Evolutionary conservation across 1,284 basidiomycete species (phyloP).

Genomic region (Earliella scabrosa): DNA sequence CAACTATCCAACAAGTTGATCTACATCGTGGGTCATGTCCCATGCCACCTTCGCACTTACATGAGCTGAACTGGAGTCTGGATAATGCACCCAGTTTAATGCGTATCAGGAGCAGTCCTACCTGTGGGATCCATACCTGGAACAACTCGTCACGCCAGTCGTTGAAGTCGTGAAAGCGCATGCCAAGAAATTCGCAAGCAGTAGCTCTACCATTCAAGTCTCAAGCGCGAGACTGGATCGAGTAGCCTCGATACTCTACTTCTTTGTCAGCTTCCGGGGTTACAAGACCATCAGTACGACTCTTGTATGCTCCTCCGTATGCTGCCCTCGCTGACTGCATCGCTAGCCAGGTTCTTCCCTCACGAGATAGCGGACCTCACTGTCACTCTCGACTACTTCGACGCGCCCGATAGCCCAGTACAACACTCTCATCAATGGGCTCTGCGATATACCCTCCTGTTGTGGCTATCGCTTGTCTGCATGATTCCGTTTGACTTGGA

Average conservation of each 20-base stretch:
- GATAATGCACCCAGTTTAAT: conserved; percentile 61
- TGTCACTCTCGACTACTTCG: conserved; percentile 73
- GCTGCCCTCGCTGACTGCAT: conserved; percentile 21
- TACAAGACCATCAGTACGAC: conserved; percentile 89
- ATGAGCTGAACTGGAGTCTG: neutral
- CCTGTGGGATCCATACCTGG: conserved; percentile 95
- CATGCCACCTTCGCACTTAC: neutral
- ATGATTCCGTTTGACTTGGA: conserved; percentile 93
- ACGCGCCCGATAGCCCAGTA: conserved; percentile 49
- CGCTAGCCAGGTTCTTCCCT: conserved; percentile 88
- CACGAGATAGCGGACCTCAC: conserved; percentile 86
- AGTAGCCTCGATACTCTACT: conserved; percentile 75
- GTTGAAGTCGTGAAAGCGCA: conserved; percentile 68
- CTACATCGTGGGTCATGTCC: conserved; percentile 44
- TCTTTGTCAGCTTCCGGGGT: conserved; percentile 89
- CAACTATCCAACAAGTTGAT: conserved; percentile 44
- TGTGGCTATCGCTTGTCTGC: conserved; percentile 94
- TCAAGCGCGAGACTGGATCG: conserved; percentile 51
- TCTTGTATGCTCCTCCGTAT: neutral
- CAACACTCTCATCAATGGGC: conserved; percentile 68
- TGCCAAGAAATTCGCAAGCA: conserved; percentile 50
- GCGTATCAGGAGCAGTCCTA: conserved; percentile 95
- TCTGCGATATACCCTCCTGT: conserved; percentile 81
- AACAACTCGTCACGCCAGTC: conserved; percentile 79
- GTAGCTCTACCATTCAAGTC: conserved; percentile 34